phyloP scores from a whole-genome alignment of 257 asterid genomes.

The Solanum appendiculatum region DNA sequence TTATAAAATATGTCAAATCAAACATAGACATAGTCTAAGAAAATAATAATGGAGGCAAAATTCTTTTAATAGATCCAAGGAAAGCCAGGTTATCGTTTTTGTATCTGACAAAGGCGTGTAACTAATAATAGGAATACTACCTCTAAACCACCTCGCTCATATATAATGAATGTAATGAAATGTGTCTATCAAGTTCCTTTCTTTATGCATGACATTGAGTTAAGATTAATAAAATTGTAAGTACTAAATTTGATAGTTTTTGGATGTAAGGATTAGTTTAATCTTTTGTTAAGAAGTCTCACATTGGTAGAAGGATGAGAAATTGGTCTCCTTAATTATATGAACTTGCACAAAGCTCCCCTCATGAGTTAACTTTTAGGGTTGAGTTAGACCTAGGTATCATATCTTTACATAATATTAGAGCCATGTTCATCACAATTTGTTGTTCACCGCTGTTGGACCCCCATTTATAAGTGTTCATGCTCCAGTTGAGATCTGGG shows the following conservation, averaged over 20 bases:
- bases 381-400: no score
- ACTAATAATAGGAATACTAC: not conserved
- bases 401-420: no score
- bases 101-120: not conserved
- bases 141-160: not conserved
- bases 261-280: no score
- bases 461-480: not conserved
- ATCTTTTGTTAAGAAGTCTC: not conserved
- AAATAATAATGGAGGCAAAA: not conserved
- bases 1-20: no score
- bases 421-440: not conserved
- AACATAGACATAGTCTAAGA: no score
- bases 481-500: not conserved
- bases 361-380: not conserved
- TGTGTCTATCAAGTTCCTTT: not conserved
- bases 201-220: not conserved
- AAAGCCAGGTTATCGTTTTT: not conserved
- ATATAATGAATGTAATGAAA: not conserved
- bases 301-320: not conserved
- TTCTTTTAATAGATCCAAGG: not conserved
- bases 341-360: not conserved
- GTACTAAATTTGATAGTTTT: no score
- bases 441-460: not conserved
- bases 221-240: no score
- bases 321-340: not conserved